phyloP scores from a whole-genome alignment of 768 basidiomycete genomes.

The Kwoniella bestiolae region DNA sequence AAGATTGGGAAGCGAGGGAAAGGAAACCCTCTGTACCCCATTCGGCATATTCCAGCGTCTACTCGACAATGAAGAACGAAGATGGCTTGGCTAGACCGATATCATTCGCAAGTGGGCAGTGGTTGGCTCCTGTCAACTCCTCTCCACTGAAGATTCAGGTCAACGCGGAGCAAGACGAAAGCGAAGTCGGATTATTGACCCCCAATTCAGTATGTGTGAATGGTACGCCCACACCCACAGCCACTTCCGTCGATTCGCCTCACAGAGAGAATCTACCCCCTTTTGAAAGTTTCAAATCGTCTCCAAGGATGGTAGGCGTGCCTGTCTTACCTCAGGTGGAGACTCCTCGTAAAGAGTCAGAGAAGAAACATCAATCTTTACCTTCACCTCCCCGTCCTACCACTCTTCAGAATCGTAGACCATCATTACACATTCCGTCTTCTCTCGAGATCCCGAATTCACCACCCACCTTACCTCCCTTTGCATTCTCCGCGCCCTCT shows the following conservation, averaged over 20 bases:
- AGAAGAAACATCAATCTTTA: constrained; percentile 7
- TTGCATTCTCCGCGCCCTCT: constrained; percentile 4
- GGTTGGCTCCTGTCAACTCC: background rate
- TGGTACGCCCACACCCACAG: background rate
- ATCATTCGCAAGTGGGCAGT: constrained; percentile 3
- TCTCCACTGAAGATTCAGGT: background rate
- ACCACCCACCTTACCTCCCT: constrained; percentile 13
- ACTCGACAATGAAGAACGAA: constrained; percentile 1
- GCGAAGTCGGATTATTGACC: background rate
- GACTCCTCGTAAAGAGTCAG: background rate
- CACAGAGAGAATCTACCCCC: constrained; percentile 14
- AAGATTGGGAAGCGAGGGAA: background rate
- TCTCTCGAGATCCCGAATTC: constrained; percentile 5
- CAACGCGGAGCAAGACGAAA: background rate
- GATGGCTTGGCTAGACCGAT: constrained; percentile 11
- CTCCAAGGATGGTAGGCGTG: constrained; percentile 6
- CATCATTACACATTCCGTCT: background rate
- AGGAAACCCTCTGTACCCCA: constrained; percentile 28
- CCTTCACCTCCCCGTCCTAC: constrained; percentile 7
- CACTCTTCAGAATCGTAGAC: background rate
- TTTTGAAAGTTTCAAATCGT: constrained; percentile 25
- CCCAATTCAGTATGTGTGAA: background rate
- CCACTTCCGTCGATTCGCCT: no score
- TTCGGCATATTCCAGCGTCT: constrained; percentile 23
- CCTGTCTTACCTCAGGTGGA: background rate